Conservation (phyloP, 176 grass and related monocot genomes). For the Aechmea fasciata region DNA sequence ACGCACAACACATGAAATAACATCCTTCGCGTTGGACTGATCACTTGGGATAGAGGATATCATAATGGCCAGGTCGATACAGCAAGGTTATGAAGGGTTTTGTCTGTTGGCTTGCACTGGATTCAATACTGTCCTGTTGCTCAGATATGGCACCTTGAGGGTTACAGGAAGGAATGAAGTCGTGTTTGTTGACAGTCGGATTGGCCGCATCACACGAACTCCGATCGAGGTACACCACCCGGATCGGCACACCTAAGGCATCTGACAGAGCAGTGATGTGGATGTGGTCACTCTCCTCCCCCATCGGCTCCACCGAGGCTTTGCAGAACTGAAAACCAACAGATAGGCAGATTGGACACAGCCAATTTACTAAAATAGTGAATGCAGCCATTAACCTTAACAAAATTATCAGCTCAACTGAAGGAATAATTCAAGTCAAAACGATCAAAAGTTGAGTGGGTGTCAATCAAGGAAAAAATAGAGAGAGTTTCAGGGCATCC, state of each 20-base stretch:
- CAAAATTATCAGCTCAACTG: too few species aligned
- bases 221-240: conserved; percentile 77
- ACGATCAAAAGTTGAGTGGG: too few species aligned
- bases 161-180: conserved; percentile 49
- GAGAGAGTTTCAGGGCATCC: too few species aligned
- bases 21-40: neutral
- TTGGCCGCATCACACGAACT: conserved; percentile 51
- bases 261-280: conserved; percentile 82
- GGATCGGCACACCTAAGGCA: conserved; percentile 90
- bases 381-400: too few species aligned
- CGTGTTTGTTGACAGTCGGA: conserved; percentile 56
- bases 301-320: conserved; percentile 83
- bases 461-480: too few species aligned
- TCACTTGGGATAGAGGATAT: conserved; percentile 90
- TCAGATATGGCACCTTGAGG: conserved; percentile 8
- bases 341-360: conserved; percentile 11
- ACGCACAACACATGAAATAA: too few species aligned
- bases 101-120: neutral
- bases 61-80: conserved; percentile 92
- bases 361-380: neutral
- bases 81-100: conserved; percentile 75
- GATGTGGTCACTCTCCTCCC: conserved; percentile 90
- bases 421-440: too few species aligned
- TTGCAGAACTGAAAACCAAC: conserved; percentile 68
- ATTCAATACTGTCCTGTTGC: conserved; percentile 14